phyloP scores from a whole-genome alignment of 2,329 filamentous ascomycete genomes.

The Botrytis hyacinthi region DNA sequence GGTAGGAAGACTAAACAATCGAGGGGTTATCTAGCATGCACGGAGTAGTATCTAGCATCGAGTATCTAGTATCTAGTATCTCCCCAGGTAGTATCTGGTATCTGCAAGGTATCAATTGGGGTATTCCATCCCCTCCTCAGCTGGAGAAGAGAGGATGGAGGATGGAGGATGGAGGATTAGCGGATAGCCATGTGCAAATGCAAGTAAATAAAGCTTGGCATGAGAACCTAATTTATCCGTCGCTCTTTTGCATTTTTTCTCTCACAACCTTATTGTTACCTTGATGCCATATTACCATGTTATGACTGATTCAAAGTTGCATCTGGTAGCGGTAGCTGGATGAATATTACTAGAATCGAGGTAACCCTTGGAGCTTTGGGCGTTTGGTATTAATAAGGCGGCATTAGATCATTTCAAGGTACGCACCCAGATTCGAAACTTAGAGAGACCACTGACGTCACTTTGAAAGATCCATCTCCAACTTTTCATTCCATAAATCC shows the following conservation, averaged over 20 bases:
- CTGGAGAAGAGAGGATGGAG: background rate
- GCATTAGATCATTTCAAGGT: slow-evolving; percentile 11
- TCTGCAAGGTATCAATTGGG: background rate
- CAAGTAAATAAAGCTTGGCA: background rate
- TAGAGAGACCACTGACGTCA: slow-evolving; percentile 4
- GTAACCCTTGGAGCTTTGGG: background rate
- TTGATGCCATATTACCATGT: too few species aligned
- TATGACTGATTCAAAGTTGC: background rate
- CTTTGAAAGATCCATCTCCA: background rate
- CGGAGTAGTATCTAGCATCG: too few species aligned
- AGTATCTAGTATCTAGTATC: background rate
- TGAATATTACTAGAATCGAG: too few species aligned
- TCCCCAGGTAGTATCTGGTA: too few species aligned
- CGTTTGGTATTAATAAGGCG: background rate
- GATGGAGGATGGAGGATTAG: too few species aligned
- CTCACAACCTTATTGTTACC: too few species aligned
- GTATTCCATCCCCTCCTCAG: background rate
- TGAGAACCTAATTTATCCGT: background rate
- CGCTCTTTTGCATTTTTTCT: background rate
- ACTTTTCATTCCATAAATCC: background rate
- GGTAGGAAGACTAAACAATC: background rate
- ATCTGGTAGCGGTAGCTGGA: too few species aligned
- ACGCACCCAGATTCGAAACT: background rate
- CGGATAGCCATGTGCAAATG: background rate
- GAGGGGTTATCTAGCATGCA: background rate